phyloP scores from a whole-genome alignment of 1,139 yeast species.

The Suhomyces ambrosiae region DNA sequence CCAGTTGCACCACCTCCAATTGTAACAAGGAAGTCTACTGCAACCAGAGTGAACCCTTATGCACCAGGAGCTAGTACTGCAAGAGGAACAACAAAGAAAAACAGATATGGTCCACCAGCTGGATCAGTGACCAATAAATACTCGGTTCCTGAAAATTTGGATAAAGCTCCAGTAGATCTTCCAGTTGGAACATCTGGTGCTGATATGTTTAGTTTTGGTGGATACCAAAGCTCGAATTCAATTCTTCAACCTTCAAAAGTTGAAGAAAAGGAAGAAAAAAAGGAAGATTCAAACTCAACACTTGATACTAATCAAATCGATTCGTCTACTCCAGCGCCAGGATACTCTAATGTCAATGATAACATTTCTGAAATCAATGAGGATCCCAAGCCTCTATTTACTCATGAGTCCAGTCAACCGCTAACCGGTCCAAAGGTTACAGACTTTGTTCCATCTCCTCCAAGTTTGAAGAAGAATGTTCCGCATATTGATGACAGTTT shows the following conservation, averaged over 20 bases:
- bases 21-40: constrained; percentile 10
- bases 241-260: constrained; percentile 9
- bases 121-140: constrained; percentile 18
- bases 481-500: constrained; percentile 35
- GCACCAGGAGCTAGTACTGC: constrained; percentile 34
- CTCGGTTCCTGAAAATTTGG: constrained; percentile 15
- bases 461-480: constrained; percentile 5
- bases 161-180: constrained; percentile 4
- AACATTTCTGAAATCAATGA: not conserved
- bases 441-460: constrained; percentile 9
- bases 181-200: constrained; percentile 4
- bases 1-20: constrained; percentile 16
- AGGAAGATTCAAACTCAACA: constrained; percentile 7
- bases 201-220: constrained; percentile 44
- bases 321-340: not conserved
- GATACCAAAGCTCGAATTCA: constrained; percentile 10
- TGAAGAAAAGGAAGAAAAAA: constrained; percentile 12
- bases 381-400: not conserved
- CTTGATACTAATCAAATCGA: not conserved
- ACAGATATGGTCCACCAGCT: constrained; percentile 34
- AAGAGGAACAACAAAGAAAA: constrained; percentile 18
- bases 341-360: not conserved
- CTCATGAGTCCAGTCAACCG: not conserved
- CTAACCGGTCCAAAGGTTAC: not conserved
- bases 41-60: constrained; percentile 37